phyloP scores from a whole-genome alignment of 2,329 filamentous ascomycete species.

The Ophiobolus disseminans region DNA sequence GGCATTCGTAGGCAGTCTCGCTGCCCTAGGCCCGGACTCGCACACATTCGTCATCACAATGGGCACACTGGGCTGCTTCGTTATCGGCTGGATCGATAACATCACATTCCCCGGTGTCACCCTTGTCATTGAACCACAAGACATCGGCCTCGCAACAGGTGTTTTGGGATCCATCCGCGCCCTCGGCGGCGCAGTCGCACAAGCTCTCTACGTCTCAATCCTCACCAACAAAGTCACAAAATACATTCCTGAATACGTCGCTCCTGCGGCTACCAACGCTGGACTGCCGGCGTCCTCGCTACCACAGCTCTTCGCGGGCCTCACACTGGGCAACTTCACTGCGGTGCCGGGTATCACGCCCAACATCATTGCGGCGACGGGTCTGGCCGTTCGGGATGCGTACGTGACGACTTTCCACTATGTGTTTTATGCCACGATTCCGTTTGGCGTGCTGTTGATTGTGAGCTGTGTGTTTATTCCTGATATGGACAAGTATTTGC shows the following conservation, averaged over 20 bases:
- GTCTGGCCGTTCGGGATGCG: conserved; percentile 21
- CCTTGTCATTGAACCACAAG: conserved; percentile 56
- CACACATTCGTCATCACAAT: conserved; percentile 24
- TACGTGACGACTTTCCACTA: conserved; percentile 21
- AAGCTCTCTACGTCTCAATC: conserved; percentile 35
- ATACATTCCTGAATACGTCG: conserved; percentile 29
- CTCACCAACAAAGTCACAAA: conserved; percentile 28
- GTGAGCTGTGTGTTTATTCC: conserved; percentile 20
- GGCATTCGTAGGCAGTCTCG: conserved; percentile 28
- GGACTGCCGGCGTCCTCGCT: conserved; percentile 30
- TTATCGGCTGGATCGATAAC: conserved; percentile 30
- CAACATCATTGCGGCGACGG: conserved; percentile 23
- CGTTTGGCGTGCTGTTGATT: conserved; percentile 28
- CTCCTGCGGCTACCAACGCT: conserved; percentile 25
- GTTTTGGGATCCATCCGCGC: conserved; percentile 55
- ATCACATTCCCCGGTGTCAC: conserved; percentile 52
- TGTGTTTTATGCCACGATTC: conserved; percentile 35
- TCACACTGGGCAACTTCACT: conserved; percentile 29
- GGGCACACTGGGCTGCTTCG: conserved; percentile 23
- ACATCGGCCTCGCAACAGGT: conserved; percentile 57
- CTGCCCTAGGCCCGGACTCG: conserved; percentile 12
- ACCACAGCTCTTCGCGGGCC: conserved; percentile 26
- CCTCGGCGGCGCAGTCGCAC: conserved; percentile 35
- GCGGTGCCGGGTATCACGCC: conserved; percentile 29
- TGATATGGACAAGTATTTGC: conserved; percentile 33